Conservation (phyloP, 805 yeast species). For the Cyberlindnera subsufficiens region DNA sequence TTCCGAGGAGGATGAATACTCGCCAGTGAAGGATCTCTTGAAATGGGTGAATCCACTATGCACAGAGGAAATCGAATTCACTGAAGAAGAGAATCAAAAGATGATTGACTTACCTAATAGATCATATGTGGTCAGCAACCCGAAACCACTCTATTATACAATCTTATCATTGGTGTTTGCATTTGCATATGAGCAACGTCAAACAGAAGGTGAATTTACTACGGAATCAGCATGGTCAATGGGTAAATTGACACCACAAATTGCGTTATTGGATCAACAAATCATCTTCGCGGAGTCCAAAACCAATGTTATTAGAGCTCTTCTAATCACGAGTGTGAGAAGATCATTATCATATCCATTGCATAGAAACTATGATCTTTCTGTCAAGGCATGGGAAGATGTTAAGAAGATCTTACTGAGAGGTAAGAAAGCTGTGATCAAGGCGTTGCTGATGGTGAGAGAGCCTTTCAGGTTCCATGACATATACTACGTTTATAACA, state of each 20-base stretch:
- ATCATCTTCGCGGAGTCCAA: constrained; percentile 29
- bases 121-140: constrained; percentile 48
- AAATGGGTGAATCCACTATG: constrained; percentile 48
- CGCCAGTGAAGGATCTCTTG: constrained; percentile 37
- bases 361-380: constrained; percentile 62
- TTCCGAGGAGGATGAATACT: constrained; percentile 45
- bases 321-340: constrained; percentile 57
- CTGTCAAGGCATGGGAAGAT: constrained; percentile 67
- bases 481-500: constrained; percentile 77
- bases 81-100: constrained; percentile 54
- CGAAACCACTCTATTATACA: constrained; percentile 54
- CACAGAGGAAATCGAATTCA: constrained; percentile 34
- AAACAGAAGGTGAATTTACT: constrained; percentile 63
- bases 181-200: constrained; percentile 68
- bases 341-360: constrained; percentile 78
- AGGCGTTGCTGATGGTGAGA: constrained; percentile 51
- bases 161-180: constrained; percentile 66
- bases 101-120: constrained; percentile 68
- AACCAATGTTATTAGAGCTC: constrained; percentile 36
- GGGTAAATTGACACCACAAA: constrained; percentile 79
- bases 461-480: constrained; percentile 81
- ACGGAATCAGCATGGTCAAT: constrained; percentile 93
- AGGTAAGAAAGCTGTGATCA: constrained; percentile 64
- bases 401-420: constrained; percentile 56
- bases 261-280: constrained; percentile 64